phyloP scores from a whole-genome alignment of 2,329 filamentous ascomycete genomes.

The Amesomyces nigricolor region DNA sequence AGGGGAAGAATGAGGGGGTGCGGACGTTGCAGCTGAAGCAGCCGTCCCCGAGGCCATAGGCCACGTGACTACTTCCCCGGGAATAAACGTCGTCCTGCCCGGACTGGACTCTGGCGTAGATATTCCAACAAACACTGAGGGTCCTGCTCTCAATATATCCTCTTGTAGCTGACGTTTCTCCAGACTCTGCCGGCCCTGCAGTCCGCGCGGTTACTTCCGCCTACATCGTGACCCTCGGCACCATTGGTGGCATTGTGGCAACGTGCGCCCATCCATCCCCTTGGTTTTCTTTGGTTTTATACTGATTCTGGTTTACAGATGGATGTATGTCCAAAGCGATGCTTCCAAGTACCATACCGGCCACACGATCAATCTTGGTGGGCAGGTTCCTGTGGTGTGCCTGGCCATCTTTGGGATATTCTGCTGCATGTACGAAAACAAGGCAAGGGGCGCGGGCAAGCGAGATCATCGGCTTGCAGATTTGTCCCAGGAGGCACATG shows the following conservation, averaged over 20 bases:
- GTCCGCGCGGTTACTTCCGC: conserved; percentile 51
- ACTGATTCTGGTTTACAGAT: conserved; percentile 29
- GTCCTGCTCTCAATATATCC: background rate
- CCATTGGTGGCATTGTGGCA: conserved; percentile 51
- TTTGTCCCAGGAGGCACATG: conserved; percentile 40
- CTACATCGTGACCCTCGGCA: conserved; percentile 51
- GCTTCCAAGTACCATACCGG: conserved; percentile 43
- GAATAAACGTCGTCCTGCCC: too few relatives aligned
- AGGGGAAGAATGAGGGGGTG: too few relatives aligned
- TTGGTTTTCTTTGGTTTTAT: conserved; percentile 6
- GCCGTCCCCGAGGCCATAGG: too few relatives aligned
- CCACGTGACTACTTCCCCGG: too few relatives aligned
- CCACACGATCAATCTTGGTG: conserved; percentile 52
- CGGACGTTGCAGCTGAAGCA: too few relatives aligned
- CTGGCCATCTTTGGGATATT: conserved; percentile 44
- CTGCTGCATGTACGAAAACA: conserved; percentile 52
- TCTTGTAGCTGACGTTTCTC: background rate
- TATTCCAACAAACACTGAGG: conserved; percentile 48
- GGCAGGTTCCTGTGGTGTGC: conserved; percentile 41
- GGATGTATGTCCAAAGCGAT: conserved; percentile 47
- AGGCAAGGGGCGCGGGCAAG: conserved; percentile 41
- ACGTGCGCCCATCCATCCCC: conserved; percentile 36
- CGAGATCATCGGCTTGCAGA: conserved; percentile 46
- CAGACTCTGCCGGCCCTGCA: conserved; percentile 49
- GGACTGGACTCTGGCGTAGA: too few relatives aligned